phyloP scores from a whole-genome alignment of 495 filamentous ascomycete species.

The Xylaria grammica region DNA sequence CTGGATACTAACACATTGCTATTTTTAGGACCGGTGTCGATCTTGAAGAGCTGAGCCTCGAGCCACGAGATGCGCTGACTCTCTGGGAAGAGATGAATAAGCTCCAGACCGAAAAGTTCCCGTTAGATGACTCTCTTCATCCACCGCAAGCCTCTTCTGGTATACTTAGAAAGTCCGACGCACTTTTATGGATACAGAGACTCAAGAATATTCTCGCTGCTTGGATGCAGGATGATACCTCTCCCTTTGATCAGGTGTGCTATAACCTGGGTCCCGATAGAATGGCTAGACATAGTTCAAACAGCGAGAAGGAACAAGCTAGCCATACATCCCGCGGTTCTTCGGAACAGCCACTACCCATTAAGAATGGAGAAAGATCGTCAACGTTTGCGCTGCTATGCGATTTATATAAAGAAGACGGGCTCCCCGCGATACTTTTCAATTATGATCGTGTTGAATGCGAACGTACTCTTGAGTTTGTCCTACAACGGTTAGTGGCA shows the following conservation, averaged over 20 bases:
- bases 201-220: conserved; percentile 62
- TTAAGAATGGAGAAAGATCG: background rate
- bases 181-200: conserved; percentile 65
- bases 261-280: conserved; percentile 26
- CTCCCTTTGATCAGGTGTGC: conserved; percentile 66
- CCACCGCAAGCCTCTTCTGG: conserved; percentile 49
- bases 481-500: conserved; percentile 55
- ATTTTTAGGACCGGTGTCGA: conserved; percentile 58
- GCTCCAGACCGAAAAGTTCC: conserved; percentile 51
- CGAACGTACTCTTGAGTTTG: conserved; percentile 55
- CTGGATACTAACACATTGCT: background rate
- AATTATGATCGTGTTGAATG: conserved; percentile 72
- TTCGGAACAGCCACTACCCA: too few relatives aligned
- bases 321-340: background rate
- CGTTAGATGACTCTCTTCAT: conserved; percentile 51
- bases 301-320: background rate
- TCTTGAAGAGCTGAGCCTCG: conserved; percentile 64
- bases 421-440: conserved; percentile 76
- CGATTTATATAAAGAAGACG: conserved; percentile 65
- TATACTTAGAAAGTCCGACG: conserved; percentile 62
- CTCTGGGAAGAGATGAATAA: conserved; percentile 67
- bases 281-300: background rate
- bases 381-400: conserved; percentile 65
- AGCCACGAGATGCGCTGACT: conserved; percentile 70
- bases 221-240: conserved; percentile 65